Evolutionary conservation across 345 rosid species (phyloP), one percentile per base, ranked within the genome.

Genomic region (Salix udensis): DNA sequence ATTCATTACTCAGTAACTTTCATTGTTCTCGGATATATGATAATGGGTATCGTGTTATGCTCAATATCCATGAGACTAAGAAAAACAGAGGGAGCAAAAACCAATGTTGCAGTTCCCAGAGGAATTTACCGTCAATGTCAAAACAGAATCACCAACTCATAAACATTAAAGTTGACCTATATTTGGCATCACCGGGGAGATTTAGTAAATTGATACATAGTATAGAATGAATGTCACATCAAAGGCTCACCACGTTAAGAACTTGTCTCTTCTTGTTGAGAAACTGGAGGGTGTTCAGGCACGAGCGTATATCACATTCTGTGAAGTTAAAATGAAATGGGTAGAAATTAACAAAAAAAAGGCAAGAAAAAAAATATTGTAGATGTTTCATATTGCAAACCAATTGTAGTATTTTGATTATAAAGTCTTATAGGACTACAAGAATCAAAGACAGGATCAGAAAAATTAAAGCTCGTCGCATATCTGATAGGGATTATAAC

Each of bases 201-300:
- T 16, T 53, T 67, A 4, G 26, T 60, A 8, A 67, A 12, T 61
- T 30, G 30, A 46, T 7, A 19, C 2, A 31, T 34, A n/a, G 2
- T 67, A n/a, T 34, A 39, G 60, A 37, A 18, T 44, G 60, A 28
- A 28, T 13, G 24, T 40, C 44, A 73, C 28, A 71, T 21, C 36
- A 73, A 55, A 71, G 76, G 61, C 89, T 81, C 87, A 95, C 99
- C 98, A 80, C 88, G 74, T 89, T 92, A 78, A 95, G 93, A 46
- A 85, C 74, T 85, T 95, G 90, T 78, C 89, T 88, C 90, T 89
- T 95, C 86, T 87, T 91, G 86, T 93, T 85, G 82, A 95, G 98
- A 87, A 95, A 95, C 85, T 95, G 99, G 75, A 95, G 94, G 15
- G 99, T 95, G 84, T 95, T 95, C 85, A 93, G 88, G 85, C 98